phyloP scores from a whole-genome alignment of 306 rosid genomes.

The Castanea mollissima region DNA sequence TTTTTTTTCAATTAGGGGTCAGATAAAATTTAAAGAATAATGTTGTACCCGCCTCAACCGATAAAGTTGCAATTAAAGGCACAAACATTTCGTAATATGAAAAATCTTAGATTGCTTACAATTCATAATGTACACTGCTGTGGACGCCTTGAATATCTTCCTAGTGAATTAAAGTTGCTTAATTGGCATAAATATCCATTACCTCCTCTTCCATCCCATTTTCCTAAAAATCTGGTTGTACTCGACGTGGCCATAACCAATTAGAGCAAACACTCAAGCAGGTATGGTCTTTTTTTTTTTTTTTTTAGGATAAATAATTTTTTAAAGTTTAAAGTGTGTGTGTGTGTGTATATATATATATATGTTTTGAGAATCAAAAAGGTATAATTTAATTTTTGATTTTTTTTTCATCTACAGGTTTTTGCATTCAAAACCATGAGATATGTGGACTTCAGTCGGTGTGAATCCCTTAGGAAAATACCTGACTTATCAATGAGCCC shows the following conservation, averaged over 20 bases:
- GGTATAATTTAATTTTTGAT: too few species aligned
- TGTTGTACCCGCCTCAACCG: not conserved
- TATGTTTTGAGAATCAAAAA: too few species aligned
- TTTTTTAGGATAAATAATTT: too few species aligned
- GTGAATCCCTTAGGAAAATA: not conserved
- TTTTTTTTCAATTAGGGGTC: not conserved
- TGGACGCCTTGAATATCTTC: not conserved
- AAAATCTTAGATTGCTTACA: not conserved
- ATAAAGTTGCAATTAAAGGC: not conserved
- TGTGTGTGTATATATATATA: too few species aligned
- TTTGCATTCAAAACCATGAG: not conserved
- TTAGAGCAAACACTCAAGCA: slow-evolving; percentile 13
- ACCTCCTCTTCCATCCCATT: slow-evolving; percentile 16
- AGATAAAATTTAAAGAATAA: too few species aligned
- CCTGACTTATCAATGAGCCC: not conserved
- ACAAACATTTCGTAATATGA: not conserved
- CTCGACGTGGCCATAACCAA: slow-evolving; percentile 29
- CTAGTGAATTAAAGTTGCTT: not conserved
- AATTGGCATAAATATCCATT: not conserved
- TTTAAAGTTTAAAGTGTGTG: too few species aligned
- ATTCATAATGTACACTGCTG: not conserved
- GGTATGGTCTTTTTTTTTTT: too few species aligned
- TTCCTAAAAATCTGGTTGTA: slow-evolving; percentile 30
- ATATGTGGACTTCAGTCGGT: not conserved
- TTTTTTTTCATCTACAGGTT: too few species aligned